These are phyloP conservation scores for Scleromitrula shiraiana DNA, from an alignment of 2,329 filamentous ascomycete genomes.

Conservation along the genomic window DNA sequence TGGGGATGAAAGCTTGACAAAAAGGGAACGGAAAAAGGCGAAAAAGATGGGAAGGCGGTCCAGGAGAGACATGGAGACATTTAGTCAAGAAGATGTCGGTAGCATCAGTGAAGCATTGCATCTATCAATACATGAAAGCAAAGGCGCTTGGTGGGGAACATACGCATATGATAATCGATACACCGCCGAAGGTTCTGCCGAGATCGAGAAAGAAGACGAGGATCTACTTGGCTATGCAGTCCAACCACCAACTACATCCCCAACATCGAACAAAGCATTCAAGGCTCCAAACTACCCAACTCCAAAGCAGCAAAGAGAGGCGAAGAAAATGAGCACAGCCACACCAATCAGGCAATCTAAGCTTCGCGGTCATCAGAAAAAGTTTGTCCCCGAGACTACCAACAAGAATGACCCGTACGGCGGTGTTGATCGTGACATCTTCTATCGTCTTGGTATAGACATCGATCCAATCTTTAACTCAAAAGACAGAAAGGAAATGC, in stretches of 20 bases:
- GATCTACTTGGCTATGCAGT: constrained; percentile 1
- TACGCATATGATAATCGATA: constrained; percentile 17
- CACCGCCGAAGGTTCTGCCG: no score
- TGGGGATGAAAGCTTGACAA: constrained; percentile 14
- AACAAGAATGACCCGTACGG: constrained; percentile 14
- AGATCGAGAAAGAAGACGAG: neutral
- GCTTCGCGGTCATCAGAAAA: constrained; percentile 16
- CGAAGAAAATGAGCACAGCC: constrained; percentile 15
- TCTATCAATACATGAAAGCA: constrained; percentile 21
- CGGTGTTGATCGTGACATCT: constrained; percentile 23
- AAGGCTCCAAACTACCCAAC: constrained; percentile 18
- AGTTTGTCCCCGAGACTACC: constrained; percentile 9
- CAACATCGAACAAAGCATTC: constrained; percentile 2
- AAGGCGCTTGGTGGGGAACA: constrained; percentile 23
- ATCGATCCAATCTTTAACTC: constrained; percentile 17
- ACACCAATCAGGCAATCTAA: constrained; percentile 15
- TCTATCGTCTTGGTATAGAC: constrained; percentile 25
- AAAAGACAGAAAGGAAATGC: constrained; percentile 22
- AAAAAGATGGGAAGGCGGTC: constrained; percentile 17
- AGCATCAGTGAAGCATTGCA: constrained; percentile 28
- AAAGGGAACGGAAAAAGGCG: constrained; percentile 21
- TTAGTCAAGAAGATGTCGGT: constrained; percentile 21
- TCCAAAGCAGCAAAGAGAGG: constrained; percentile 21
- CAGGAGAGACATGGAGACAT: constrained; percentile 15
- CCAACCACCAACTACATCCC: neutral